Evolutionary conservation across 345 rosid genomes (phyloP), one percentile per base, ranked within the genome.

Genomic region (Hibiscus tridactylites): DNA sequence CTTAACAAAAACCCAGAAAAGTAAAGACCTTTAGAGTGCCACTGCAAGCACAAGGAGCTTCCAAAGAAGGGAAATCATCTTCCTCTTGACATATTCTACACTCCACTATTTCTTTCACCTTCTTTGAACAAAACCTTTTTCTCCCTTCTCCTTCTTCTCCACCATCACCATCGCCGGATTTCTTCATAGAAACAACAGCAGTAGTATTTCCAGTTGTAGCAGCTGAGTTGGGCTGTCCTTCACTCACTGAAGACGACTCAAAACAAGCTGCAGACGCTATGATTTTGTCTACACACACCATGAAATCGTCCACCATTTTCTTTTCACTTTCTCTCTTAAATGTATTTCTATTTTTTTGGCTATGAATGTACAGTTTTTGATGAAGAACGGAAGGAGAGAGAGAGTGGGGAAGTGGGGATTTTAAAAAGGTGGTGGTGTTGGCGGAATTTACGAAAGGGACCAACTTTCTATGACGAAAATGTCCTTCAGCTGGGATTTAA

Each of bases 51-150:
- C 90, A 88, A 61, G 92, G 92, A 81, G 85, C 78, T 68, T 88
- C 92, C 90, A 85, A 74, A 16, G 76, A 74, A 35, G 33, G 70
- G 1, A 71, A 74, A 4, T 85, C 79, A 69, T 80, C 90, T 61
- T 85, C 92, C 73, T 88, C 92, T 70, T 88, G 92, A 70, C 92
- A 88, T 75, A 88, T 88, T 76, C 92, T 80, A 58, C 92, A 88
- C 81, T 88, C 92, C 72, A 80, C 83, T 77, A 76, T 74, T 28
- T 62, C 79, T 54, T 56, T 65, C 13, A 24, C 42, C 46, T 83
- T 78, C 66, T 71, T 72, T 13, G 82, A 65, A 74, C 80, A 79
- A 70, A 31, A 77, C 50, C 82, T 79, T 37, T 77, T 81, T 37
- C 53, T 79, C 33, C 72, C 81, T 13, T 13, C 37, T 46, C 5